Conservation (phyloP, 2,329 filamentous ascomycete species). For the Microcyclospora pomicola region DNA sequence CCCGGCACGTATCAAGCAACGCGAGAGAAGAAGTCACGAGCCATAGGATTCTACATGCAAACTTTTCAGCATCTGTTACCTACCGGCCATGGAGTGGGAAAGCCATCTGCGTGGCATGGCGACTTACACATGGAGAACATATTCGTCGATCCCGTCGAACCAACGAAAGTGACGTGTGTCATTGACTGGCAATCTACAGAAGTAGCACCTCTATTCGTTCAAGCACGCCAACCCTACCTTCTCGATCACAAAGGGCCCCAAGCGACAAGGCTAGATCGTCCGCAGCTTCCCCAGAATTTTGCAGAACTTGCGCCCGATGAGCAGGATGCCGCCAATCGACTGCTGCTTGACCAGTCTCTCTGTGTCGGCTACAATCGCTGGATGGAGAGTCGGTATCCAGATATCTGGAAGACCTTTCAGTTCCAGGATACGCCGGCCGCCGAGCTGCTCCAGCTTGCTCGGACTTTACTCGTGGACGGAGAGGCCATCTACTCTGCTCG, state of each 20-base stretch:
- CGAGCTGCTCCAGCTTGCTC: neutral
- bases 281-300: neutral
- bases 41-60: conserved; percentile 1
- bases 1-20: conserved; percentile 25
- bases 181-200: conserved; percentile 26
- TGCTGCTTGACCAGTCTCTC: neutral
- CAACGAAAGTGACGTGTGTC: conserved; percentile 18
- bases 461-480: neutral
- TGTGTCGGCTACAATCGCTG: neutral
- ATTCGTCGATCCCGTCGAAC: conserved; percentile 21
- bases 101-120: conserved; percentile 18
- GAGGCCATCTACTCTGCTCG: neutral
- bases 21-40: conserved; percentile 20
- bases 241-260: neutral
- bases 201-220: conserved; percentile 22
- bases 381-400: neutral
- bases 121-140: conserved; percentile 28
- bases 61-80: conserved; percentile 8
- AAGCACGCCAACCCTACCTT: neutral
- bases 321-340: neutral
- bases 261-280: neutral
- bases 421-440: neutral
- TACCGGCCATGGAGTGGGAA: conserved; percentile 12
- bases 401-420: neutral
- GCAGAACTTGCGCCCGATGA: neutral